Conservation (phyloP, 2,329 filamentous ascomycete species). For the Pseudogymnoascus sp. region DNA sequence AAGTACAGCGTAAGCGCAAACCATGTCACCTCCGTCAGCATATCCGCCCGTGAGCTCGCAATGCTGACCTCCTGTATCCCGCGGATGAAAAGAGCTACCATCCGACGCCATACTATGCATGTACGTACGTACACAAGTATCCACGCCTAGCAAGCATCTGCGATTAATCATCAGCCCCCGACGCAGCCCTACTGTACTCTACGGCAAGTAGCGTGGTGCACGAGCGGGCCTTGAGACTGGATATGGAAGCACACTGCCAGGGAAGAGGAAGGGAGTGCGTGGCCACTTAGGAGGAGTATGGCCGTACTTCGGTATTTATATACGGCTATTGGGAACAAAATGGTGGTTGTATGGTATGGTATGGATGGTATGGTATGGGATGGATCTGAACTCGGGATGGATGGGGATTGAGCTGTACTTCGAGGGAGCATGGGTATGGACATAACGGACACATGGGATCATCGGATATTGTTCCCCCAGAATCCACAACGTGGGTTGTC, state of each 20-base stretch:
- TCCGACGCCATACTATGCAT: not conserved
- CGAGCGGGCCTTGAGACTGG: not conserved
- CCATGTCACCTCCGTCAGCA: not conserved
- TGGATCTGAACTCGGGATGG: too few relatives aligned
- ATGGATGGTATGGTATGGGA: too few relatives aligned
- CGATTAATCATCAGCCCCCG: constrained; percentile 1
- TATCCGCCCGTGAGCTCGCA: not conserved
- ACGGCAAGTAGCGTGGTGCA: not conserved
- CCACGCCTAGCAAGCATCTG: not conserved
- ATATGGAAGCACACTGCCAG: not conserved
- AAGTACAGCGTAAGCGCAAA: not conserved
- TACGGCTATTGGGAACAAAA: not conserved
- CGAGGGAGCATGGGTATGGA: not conserved
- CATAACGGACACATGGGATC: constrained; percentile 1
- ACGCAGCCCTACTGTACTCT: constrained; percentile 3
- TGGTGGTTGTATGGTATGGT: not conserved
- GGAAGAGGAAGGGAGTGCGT: not conserved
- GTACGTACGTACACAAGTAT: not conserved
- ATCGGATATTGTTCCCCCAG: constrained; percentile 1
- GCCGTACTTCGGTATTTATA: not conserved
- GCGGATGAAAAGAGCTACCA: not conserved
- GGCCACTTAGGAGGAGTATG: not conserved
- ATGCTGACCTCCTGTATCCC: not conserved
- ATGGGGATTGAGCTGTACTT: not conserved
- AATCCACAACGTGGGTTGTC: constrained; percentile 6